These are phyloP conservation scores for Psidium guajava DNA, from an alignment of 345 rosid genomes.

Conservation along the genomic window DNA sequence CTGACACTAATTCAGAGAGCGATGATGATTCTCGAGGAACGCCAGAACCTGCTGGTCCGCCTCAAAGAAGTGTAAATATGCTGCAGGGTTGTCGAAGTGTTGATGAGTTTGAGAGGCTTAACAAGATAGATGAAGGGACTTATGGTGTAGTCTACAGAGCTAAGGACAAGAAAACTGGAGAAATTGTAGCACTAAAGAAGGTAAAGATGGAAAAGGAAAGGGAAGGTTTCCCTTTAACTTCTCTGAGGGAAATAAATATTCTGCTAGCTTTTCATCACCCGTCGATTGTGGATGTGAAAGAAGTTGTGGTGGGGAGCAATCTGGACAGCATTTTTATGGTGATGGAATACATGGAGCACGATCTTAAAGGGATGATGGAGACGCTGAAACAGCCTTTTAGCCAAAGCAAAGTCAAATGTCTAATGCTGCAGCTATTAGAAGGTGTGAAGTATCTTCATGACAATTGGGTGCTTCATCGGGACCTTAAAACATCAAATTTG, in stretches of 20 bases:
- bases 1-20: slow-evolving; percentile 45
- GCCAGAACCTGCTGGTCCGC: slow-evolving; percentile 50
- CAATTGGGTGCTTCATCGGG: slow-evolving; percentile 99
- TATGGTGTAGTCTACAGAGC: slow-evolving; percentile 99
- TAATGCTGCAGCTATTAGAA: slow-evolving; percentile 91
- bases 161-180: slow-evolving; percentile 81
- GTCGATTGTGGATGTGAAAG: slow-evolving; percentile 94
- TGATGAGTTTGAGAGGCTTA: slow-evolving; percentile 94
- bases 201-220: slow-evolving; percentile 99
- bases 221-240: slow-evolving; percentile 96
- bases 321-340: slow-evolving; percentile 98
- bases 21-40: slow-evolving; percentile 32
- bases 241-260: slow-evolving; percentile 91
- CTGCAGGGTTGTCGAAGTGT: slow-evolving; percentile 97
- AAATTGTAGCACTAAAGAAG: slow-evolving; percentile 95
- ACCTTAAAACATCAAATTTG: slow-evolving; percentile 90
- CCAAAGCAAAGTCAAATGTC: slow-evolving; percentile 98
- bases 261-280: slow-evolving; percentile 96
- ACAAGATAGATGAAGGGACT: slow-evolving; percentile 98
- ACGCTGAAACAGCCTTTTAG: slow-evolving; percentile 96
- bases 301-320: slow-evolving; percentile 92
- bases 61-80: slow-evolving; percentile 84
- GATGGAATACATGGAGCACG: slow-evolving; percentile 99
- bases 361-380: slow-evolving; percentile 92
- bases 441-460: slow-evolving; percentile 97